Evolutionary conservation across 2,329 filamentous ascomycete species (phyloP).

Genomic region (Phoma sp.): DNA sequence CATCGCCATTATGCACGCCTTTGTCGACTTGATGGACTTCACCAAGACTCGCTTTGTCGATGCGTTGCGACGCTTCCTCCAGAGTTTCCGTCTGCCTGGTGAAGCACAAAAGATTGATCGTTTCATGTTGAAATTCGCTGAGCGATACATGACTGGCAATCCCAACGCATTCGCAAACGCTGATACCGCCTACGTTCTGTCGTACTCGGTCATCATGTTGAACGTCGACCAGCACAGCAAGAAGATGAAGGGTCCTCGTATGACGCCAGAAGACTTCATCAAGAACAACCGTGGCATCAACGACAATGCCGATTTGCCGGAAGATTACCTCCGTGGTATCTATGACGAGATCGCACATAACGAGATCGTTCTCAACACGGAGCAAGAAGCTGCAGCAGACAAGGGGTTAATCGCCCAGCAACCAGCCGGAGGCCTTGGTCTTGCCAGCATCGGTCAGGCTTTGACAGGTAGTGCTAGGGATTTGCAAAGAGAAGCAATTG

Average conservation of each 20-base stretch:
- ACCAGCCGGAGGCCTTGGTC: constrained; percentile 66
- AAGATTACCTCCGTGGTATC: constrained; percentile 87
- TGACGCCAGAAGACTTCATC: constrained; percentile 98
- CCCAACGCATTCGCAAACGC: constrained; percentile 98
- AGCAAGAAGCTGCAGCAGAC: constrained; percentile 86
- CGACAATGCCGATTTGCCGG: constrained; percentile 88
- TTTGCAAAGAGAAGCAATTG: constrained; percentile 87
- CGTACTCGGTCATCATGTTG: constrained; percentile 95
- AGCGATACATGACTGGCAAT: constrained; percentile 92
- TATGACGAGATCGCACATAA: constrained; percentile 91
- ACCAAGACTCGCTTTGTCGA: constrained; percentile 90
- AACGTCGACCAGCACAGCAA: constrained; percentile 95
- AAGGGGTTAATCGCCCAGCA: constrained; percentile 66
- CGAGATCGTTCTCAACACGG: constrained; percentile 93
- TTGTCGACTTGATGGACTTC: constrained; percentile 96
- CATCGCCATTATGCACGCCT: constrained; percentile 97
- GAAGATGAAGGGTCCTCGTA: constrained; percentile 80
- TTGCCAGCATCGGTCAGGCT: constrained; percentile 84
- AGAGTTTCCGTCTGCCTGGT: constrained; percentile 91
- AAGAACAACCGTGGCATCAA: constrained; percentile 99
- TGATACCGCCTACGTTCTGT: constrained; percentile 93
- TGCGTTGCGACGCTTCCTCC: constrained; percentile 86
- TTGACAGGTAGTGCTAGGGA: constrained; percentile 92
- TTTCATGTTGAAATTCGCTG: constrained; percentile 98
- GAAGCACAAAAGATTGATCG: constrained; percentile 99